These are phyloP conservation scores for Coccomyxa subellipsoidea DNA, from an alignment of 163 green algal species.

Conservation along the genomic window DNA sequence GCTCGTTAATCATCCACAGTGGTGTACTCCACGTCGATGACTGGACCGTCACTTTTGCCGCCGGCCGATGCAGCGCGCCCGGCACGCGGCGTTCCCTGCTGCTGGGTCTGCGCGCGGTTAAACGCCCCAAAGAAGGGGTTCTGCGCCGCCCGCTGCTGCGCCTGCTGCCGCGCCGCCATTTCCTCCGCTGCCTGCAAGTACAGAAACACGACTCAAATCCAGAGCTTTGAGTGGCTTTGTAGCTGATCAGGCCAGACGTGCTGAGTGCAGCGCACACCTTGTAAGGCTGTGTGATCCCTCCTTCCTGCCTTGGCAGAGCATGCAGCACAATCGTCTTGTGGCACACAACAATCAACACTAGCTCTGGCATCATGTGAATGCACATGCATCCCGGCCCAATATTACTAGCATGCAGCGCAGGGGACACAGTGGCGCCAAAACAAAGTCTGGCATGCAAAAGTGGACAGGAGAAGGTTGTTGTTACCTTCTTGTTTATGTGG, in stretches of 20 bases:
- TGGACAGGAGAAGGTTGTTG: too few relatives aligned
- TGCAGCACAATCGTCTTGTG: too few relatives aligned
- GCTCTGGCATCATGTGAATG: too few relatives aligned
- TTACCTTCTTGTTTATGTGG: background rate
- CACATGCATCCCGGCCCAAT: too few relatives aligned
- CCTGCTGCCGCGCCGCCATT: slow-evolving; percentile 10
- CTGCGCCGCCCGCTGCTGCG: slow-evolving; percentile 7
- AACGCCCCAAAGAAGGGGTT: background rate
- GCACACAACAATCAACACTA: too few relatives aligned
- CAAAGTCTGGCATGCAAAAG: background rate
- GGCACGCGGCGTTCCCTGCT: background rate
- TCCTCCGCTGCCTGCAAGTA: slow-evolving; percentile 7
- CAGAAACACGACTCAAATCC: background rate
- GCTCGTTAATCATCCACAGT: slow-evolving; percentile 26
- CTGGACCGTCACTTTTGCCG: background rate
- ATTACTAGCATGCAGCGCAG: background rate
- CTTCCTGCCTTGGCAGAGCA: too few relatives aligned
- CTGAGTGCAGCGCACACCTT: too few relatives aligned
- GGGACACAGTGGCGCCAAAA: background rate
- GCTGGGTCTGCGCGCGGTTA: background rate
- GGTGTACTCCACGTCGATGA: slow-evolving; percentile 25
- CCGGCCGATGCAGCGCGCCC: background rate
- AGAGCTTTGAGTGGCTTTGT: too few relatives aligned
- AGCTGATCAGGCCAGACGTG: too few relatives aligned
- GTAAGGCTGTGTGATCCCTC: too few relatives aligned